Conservation (phyloP, 208 protist species). For the Wallacemonas sp. region DNA sequence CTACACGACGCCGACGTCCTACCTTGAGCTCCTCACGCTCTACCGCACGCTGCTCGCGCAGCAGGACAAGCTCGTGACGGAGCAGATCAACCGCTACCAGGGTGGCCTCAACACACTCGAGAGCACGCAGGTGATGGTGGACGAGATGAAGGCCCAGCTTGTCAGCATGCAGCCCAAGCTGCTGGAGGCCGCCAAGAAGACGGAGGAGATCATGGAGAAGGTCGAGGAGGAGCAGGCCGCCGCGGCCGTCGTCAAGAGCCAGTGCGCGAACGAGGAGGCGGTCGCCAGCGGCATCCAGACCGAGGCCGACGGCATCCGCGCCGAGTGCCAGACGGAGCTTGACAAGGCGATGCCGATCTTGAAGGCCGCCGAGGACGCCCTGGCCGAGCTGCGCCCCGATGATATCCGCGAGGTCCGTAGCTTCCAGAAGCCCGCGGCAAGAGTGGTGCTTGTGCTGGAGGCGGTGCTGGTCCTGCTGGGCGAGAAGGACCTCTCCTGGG, state of each 20-base stretch:
- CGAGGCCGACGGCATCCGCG: slow-evolving; percentile 90
- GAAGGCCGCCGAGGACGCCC: slow-evolving; percentile 89
- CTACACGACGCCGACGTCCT: slow-evolving; percentile 97
- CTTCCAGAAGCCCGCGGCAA: slow-evolving; percentile 89
- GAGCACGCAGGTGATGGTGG: slow-evolving; percentile 94
- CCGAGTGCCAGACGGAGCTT: slow-evolving; percentile 93
- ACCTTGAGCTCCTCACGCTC: slow-evolving; percentile 94
- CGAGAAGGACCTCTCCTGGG: slow-evolving; percentile 94
- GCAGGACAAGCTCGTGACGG: slow-evolving; percentile 69
- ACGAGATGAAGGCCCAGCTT: slow-evolving; percentile 95
- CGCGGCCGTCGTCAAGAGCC: slow-evolving; percentile 82
- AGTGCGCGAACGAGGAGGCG: slow-evolving; percentile 87
- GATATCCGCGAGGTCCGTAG: slow-evolving; percentile 94
- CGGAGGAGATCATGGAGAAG: slow-evolving; percentile 92
- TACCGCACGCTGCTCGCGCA: slow-evolving; percentile 88
- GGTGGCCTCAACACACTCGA: slow-evolving; percentile 93
- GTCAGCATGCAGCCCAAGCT: slow-evolving; percentile 95
- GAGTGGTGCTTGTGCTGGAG: slow-evolving; percentile 93
- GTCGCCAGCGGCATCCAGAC: slow-evolving; percentile 83
- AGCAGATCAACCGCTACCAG: slow-evolving; percentile 85
- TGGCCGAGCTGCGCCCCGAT: slow-evolving; percentile 93
- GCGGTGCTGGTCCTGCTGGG: slow-evolving; percentile 93
- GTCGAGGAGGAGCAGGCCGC: slow-evolving; percentile 89
- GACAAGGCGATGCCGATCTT: slow-evolving; percentile 95
- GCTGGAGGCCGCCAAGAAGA: slow-evolving; percentile 91